Percentiles rank a stretch among this genome's conserved stretches.
Evolutionary conservation across 176 grass and related monocot species (phyloP).

Genomic region (Panicum miliaceum): DNA sequence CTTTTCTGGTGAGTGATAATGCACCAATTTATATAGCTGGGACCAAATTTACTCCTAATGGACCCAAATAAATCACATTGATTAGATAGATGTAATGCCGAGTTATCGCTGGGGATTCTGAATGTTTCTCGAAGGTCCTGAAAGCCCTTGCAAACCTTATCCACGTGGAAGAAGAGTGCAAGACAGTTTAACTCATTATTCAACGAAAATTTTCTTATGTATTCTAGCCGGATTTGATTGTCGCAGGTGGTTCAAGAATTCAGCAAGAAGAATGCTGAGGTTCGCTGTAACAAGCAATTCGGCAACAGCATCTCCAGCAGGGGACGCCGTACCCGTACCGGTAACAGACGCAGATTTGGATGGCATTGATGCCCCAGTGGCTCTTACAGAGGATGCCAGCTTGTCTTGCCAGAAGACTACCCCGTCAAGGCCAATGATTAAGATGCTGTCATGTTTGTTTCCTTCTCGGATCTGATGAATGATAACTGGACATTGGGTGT

Average conservation of each 20-base stretch:
- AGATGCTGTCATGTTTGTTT: conserved; percentile 60
- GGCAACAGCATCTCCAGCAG: conserved; percentile 31
- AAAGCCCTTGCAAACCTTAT: not conserved
- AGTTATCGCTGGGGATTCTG: conserved; percentile 15
- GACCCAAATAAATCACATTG: conserved; percentile 24
- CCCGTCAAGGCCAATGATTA: conserved; percentile 37
- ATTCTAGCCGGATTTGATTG: conserved; percentile 20
- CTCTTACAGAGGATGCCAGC: conserved; percentile 35
- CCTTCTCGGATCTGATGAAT: conserved; percentile 44
- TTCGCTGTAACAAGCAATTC: not conserved
- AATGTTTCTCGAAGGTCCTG: not conserved
- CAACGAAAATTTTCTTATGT: not conserved
- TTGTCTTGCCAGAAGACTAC: conserved; percentile 44
- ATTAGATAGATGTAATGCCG: not conserved
- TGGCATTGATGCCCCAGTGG: conserved; percentile 40
- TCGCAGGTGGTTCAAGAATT: conserved; percentile 79
- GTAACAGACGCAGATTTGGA: conserved; percentile 67
- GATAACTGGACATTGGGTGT: not conserved
- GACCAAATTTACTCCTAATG: conserved; percentile 6
- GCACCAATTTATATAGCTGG: conserved; percentile 28
- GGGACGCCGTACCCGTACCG: conserved; percentile 34
- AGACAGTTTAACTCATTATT: not conserved
- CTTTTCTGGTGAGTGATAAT: not conserved
- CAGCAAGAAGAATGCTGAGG: conserved; percentile 47
- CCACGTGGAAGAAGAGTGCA: not conserved